A percentile compares a stretch with the other conserved stretches of the same genome.
Evolutionary conservation across 176 grass and related monocot species (phyloP).

Genomic region (Zea luxurians): DNA sequence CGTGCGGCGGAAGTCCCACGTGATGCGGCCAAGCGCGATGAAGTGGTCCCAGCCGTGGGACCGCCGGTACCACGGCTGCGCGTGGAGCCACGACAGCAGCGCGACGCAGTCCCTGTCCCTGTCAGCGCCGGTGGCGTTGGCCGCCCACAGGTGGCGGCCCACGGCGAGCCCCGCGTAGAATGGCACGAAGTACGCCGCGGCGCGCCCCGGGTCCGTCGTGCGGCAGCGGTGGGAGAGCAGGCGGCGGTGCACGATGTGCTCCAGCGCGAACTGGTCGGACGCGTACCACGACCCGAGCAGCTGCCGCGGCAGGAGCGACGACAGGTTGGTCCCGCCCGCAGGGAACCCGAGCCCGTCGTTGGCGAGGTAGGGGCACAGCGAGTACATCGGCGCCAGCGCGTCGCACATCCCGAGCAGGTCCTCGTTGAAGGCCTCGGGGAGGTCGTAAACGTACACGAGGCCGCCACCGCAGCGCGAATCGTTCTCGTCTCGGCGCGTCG

Average conservation of each 20-base stretch:
- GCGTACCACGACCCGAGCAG: slow-evolving; percentile 71
- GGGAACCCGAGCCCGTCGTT: slow-evolving; percentile 66
- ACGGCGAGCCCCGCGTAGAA: slow-evolving; percentile 85
- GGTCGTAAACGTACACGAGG: slow-evolving; percentile 75
- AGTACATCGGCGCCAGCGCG: slow-evolving; percentile 52
- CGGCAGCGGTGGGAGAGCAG: slow-evolving; percentile 73
- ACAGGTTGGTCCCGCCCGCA: slow-evolving; percentile 45
- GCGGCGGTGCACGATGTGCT: slow-evolving; percentile 78
- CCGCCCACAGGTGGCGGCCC: slow-evolving; percentile 67
- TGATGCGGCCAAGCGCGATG: slow-evolving; percentile 77
- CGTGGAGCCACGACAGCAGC: slow-evolving; percentile 65
- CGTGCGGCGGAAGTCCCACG: slow-evolving; percentile 85
- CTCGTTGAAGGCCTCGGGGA: slow-evolving; percentile 62
- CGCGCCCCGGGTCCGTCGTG: slow-evolving; percentile 50
- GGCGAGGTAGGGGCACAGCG: slow-evolving; percentile 59
- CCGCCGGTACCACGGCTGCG: slow-evolving; percentile 50
- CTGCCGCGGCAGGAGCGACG: slow-evolving; percentile 38
- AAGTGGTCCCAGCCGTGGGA: slow-evolving; percentile 82
- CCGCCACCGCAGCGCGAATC: slow-evolving; percentile 45
- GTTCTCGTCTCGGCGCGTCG: background rate
- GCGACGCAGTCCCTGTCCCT: slow-evolving; percentile 63
- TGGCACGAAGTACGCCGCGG: slow-evolving; percentile 73
- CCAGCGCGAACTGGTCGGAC: slow-evolving; percentile 80
- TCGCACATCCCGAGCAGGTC: slow-evolving; percentile 62
- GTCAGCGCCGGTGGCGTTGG: slow-evolving; percentile 51